These are phyloP conservation scores for Sphagnum tenellum DNA, from an alignment of 225 moss, liverwort and hornwort genomes.

Conservation along the genomic window DNA sequence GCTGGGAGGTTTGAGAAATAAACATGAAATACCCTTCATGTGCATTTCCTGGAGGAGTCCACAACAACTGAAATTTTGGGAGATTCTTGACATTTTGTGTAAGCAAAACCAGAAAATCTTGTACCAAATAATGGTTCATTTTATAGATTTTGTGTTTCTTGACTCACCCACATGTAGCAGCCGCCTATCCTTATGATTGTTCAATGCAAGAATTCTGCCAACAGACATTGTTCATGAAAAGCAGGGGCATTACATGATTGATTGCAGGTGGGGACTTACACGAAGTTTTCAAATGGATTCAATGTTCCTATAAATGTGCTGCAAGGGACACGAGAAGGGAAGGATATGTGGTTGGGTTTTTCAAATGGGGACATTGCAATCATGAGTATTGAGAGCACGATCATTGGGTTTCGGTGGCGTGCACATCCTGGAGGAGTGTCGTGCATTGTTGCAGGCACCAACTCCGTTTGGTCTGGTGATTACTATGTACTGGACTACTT, in stretches of 20 bases:
- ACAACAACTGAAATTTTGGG: not conserved
- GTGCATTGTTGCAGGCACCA: conserved; percentile 42
- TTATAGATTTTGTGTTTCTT: too few relatives aligned
- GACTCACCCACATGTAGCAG: too few relatives aligned
- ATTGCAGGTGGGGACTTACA: not conserved
- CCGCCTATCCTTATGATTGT: too few relatives aligned
- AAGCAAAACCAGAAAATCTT: too few relatives aligned
- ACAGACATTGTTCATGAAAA: too few relatives aligned
- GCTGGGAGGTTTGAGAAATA: too few relatives aligned
- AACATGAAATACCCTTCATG: too few relatives aligned
- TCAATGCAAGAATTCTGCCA: too few relatives aligned
- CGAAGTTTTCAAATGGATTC: conserved; percentile 10
- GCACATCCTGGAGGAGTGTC: conserved; percentile 14
- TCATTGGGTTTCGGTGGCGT: conserved; percentile 3
- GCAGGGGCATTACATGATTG: not conserved
- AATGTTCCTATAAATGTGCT: conserved; percentile 13
- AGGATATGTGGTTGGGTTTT: conserved; percentile 15
- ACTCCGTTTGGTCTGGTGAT: conserved; percentile 66
- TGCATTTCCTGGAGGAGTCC: not conserved
- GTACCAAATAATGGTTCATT: too few relatives aligned
- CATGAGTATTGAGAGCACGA: conserved; percentile 3
- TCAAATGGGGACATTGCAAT: conserved; percentile 8
- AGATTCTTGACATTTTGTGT: not conserved
- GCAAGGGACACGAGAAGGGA: conserved; percentile 3
- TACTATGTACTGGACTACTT: conserved; percentile 50